A percentile compares a stretch with the other conserved stretches of the same genome.
These are phyloP conservation scores for Leccinum disarticulatum DNA, from an alignment of 768 basidiomycete genomes.

Conservation along the genomic window DNA sequence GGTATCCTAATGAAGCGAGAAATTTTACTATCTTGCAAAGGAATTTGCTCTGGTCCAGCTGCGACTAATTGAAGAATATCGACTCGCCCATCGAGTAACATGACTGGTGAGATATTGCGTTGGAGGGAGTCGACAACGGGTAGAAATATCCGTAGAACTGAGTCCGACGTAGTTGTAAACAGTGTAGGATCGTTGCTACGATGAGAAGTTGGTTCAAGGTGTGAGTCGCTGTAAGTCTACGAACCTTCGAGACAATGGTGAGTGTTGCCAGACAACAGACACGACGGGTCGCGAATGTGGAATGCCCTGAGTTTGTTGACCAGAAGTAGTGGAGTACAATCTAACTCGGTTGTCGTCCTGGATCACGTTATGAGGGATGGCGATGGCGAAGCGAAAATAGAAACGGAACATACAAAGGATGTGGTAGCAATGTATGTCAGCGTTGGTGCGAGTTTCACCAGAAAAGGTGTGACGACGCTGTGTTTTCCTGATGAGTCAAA, in stretches of 20 bases:
- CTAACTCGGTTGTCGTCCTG: slow-evolving; percentile 61
- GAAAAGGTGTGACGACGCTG: slow-evolving; percentile 47
- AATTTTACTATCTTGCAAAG: slow-evolving; percentile 53
- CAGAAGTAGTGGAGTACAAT: slow-evolving; percentile 72
- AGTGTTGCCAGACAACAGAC: slow-evolving; percentile 71
- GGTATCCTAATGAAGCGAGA: slow-evolving; percentile 71
- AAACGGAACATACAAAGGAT: slow-evolving; percentile 48
- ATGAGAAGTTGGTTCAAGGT: slow-evolving; percentile 4
- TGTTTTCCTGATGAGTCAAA: slow-evolving; percentile 25
- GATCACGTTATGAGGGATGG: slow-evolving; percentile 9
- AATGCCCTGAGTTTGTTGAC: slow-evolving; percentile 64
- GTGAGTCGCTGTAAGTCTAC: slow-evolving; percentile 26
- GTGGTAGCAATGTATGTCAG: slow-evolving; percentile 70
- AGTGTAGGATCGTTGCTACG: slow-evolving; percentile 72
- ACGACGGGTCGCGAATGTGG: slow-evolving; percentile 71
- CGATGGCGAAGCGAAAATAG: slow-evolving; percentile 1
- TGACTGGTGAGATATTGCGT: slow-evolving; percentile 54
- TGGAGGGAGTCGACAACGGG: slow-evolving; percentile 87
- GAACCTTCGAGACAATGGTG: slow-evolving; percentile 65
- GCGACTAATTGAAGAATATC: slow-evolving; percentile 51
- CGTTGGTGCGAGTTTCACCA: slow-evolving; percentile 71
- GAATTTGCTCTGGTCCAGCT: slow-evolving; percentile 38
- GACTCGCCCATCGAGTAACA: slow-evolving; percentile 61
- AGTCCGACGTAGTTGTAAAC: slow-evolving; percentile 82
- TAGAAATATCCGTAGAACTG: slow-evolving; percentile 79